Conservation (phyloP, 2,329 filamentous ascomycete species). For the Trichoderma atroviride region DNA sequence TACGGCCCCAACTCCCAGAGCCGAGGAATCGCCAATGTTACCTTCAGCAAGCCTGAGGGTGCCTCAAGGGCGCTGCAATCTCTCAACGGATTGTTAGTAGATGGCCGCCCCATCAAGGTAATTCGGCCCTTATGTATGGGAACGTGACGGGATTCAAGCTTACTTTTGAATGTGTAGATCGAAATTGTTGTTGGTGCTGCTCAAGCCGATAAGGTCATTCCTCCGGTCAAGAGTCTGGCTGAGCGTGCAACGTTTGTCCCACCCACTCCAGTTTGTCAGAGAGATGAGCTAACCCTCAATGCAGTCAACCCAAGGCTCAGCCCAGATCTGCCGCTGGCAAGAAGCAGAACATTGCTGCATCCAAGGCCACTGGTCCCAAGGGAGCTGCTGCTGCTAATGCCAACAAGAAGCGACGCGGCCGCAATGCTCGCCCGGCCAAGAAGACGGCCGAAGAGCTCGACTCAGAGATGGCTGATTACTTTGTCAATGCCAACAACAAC, state of each 20-base stretch:
- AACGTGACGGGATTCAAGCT: neutral
- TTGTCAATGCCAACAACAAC: constrained; percentile 56
- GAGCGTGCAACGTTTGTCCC: constrained; percentile 68
- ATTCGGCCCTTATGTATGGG: neutral
- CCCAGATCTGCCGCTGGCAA: constrained; percentile 79
- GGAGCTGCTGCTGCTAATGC: constrained; percentile 47
- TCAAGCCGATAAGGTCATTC: constrained; percentile 67
- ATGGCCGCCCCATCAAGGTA: constrained; percentile 88
- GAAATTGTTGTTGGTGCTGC: constrained; percentile 86
- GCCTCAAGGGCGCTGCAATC: constrained; percentile 82
- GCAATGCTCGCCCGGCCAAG: constrained; percentile 68
- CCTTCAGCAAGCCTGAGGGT: constrained; percentile 78
- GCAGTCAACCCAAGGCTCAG: constrained; percentile 50
- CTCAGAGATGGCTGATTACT: constrained; percentile 97
- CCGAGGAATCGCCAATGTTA: constrained; percentile 88
- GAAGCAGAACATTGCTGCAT: constrained; percentile 58
- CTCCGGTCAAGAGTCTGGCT: constrained; percentile 69
- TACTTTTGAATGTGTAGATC: constrained; percentile 57
- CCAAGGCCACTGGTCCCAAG: constrained; percentile 46
- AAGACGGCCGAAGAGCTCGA: constrained; percentile 97
- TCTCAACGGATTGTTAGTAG: constrained; percentile 87
- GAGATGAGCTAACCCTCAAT: neutral
- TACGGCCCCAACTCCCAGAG: constrained; percentile 92
- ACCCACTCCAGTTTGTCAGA: neutral
- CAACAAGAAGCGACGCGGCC: constrained; percentile 57